Evolutionary conservation across 2,329 filamentous ascomycete genomes (phyloP).

Genomic region (Iodosphaeria phyllophila): DNA sequence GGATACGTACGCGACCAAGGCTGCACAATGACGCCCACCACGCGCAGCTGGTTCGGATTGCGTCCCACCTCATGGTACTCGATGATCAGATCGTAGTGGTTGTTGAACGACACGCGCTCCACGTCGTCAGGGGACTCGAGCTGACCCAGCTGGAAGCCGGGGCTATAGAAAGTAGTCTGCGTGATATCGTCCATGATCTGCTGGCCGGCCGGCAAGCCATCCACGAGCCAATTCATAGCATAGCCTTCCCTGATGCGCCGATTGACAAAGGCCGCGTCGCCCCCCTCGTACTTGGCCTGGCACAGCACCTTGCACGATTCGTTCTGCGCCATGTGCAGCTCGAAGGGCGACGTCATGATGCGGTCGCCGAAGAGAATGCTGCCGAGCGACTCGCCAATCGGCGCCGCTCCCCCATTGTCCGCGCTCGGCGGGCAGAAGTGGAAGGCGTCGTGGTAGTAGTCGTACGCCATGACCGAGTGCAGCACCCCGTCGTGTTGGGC

Average conservation of each 20-base stretch:
- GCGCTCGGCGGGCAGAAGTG: slow-evolving; percentile 75
- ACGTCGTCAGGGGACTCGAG: slow-evolving; percentile 25
- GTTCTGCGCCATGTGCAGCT: slow-evolving; percentile 71
- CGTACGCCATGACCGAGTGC: slow-evolving; percentile 85
- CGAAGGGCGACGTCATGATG: slow-evolving; percentile 90
- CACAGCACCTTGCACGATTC: slow-evolving; percentile 78
- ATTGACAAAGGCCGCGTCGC: slow-evolving; percentile 64
- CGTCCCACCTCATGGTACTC: slow-evolving; percentile 73
- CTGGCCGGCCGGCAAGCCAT: slow-evolving; percentile 83
- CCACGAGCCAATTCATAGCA: slow-evolving; percentile 88
- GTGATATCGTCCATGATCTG: slow-evolving; percentile 60
- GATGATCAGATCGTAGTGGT: slow-evolving; percentile 86
- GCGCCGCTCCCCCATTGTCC: slow-evolving; percentile 42
- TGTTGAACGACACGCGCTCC: slow-evolving; percentile 53
- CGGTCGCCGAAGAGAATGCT: slow-evolving; percentile 96
- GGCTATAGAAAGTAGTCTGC: slow-evolving; percentile 68
- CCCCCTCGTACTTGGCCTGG: slow-evolving; percentile 40
- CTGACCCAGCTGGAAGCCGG: slow-evolving; percentile 67
- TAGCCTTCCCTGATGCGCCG: slow-evolving; percentile 68
- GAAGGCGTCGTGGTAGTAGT: slow-evolving; percentile 83
- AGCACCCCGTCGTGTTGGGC: slow-evolving; percentile 61
- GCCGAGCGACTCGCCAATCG: slow-evolving; percentile 75
- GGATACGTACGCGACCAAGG: slow-evolving; percentile 52
- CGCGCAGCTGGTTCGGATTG: slow-evolving; percentile 52
- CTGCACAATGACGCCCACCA: slow-evolving; percentile 82